A percentile compares a stretch with the other conserved stretches of the same genome.
These are phyloP conservation scores for Piper longum DNA, from an alignment of 164 flowering plant species.

Conservation along the genomic window DNA sequence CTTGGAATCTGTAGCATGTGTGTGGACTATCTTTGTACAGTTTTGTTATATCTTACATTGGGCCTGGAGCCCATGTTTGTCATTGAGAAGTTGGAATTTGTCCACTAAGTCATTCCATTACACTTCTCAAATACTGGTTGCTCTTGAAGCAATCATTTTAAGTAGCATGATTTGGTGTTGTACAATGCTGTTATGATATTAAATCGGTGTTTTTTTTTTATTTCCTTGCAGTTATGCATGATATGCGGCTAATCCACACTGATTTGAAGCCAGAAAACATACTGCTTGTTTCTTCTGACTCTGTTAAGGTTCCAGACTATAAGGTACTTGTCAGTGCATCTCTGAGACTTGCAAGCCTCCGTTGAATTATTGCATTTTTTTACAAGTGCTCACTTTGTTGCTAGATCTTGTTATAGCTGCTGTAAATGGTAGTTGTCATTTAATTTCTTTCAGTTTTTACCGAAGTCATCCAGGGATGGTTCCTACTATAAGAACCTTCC, in stretches of 20 bases:
- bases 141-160: not conserved
- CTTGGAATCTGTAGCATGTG: slow-evolving; percentile 99
- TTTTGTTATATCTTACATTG: slow-evolving; percentile 12
- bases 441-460: slow-evolving; percentile 28
- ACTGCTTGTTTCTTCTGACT: slow-evolving; percentile 78
- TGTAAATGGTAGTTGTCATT: not conserved
- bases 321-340: slow-evolving; percentile 32
- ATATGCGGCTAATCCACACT: slow-evolving; percentile 74
- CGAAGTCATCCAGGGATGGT: slow-evolving; percentile 52
- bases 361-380: not conserved
- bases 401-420: slow-evolving; percentile 1
- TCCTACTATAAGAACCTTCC: slow-evolving; percentile 70
- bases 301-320: slow-evolving; percentile 69
- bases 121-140: not conserved
- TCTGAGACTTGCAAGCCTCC: not conserved
- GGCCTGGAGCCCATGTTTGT: slow-evolving; percentile 9
- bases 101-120: not conserved
- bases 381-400: not conserved
- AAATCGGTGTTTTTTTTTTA: not conserved
- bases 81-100: slow-evolving; percentile 3
- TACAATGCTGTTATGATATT: not conserved
- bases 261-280: slow-evolving; percentile 94
- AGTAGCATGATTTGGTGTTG: not conserved
- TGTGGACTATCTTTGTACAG: slow-evolving; percentile 53
- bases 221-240: slow-evolving; percentile 81